Conservation (phyloP, 352 stramenopile genomes). For the Thalassiosira exigua region DNA sequence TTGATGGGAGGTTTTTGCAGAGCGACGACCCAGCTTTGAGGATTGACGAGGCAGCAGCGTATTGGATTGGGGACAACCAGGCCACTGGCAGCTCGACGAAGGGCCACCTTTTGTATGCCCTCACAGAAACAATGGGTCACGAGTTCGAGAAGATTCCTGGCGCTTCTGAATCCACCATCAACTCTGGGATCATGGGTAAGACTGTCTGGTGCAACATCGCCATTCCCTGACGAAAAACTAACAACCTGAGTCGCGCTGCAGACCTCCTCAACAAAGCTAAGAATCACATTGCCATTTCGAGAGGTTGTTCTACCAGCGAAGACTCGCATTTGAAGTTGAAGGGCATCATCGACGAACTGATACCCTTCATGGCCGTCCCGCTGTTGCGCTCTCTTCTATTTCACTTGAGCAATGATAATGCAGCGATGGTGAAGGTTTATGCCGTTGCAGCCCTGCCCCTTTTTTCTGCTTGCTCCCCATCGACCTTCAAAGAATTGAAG, state of each 20-base stretch:
- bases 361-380: constrained; percentile 78
- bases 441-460: constrained; percentile 76
- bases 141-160: constrained; percentile 64
- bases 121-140: constrained; percentile 74
- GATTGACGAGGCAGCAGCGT: constrained; percentile 81
- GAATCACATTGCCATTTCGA: constrained; percentile 77
- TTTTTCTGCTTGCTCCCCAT: constrained; percentile 66
- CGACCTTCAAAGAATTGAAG: constrained; percentile 71
- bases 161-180: constrained; percentile 70
- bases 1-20: constrained; percentile 33
- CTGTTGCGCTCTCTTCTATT: constrained; percentile 77
- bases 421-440: constrained; percentile 72
- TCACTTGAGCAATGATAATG: constrained; percentile 66
- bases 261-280: constrained; percentile 75
- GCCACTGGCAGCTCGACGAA: constrained; percentile 64
- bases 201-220: too few species aligned
- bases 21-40: constrained; percentile 66
- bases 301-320: constrained; percentile 70
- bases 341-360: constrained; percentile 71
- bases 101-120: constrained; percentile 81
- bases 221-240: too few species aligned
- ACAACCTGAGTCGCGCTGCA: too few species aligned
- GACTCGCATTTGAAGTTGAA: constrained; percentile 68
- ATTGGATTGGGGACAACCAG: constrained; percentile 85
- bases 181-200: constrained; percentile 80